phyloP scores from a whole-genome alignment of 1,284 basidiomycete genomes.

The Sporisorium sorghi region DNA sequence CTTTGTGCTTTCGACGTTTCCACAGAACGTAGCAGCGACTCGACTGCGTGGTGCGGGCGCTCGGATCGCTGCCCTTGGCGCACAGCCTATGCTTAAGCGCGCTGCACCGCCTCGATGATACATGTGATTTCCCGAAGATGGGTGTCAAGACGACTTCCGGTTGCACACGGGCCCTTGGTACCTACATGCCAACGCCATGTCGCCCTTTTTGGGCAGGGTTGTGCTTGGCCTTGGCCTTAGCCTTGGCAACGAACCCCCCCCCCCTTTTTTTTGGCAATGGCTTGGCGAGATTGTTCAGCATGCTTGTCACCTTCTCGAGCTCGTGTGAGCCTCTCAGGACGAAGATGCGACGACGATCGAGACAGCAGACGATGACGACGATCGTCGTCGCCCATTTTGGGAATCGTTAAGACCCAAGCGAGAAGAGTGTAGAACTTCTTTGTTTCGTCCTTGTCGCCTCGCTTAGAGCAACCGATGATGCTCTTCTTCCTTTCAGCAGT shows the following conservation, averaged over 20 bases:
- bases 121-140: neutral
- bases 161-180: neutral
- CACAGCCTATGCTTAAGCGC: neutral
- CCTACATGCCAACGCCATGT: neutral
- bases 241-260: slow-evolving; percentile 6
- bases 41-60: slow-evolving; percentile 4
- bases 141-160: no score
- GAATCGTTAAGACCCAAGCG: neutral
- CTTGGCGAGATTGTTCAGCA: slow-evolving; percentile 1
- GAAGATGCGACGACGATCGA: no score
- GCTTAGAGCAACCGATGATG: neutral
- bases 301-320: no score
- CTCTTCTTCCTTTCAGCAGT: neutral
- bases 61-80: slow-evolving; percentile 31
- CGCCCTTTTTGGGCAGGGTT: neutral
- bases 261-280: neutral
- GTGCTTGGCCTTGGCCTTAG: slow-evolving; percentile 5
- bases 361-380: neutral
- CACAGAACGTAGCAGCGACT: neutral
- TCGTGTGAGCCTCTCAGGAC: neutral
- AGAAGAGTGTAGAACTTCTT: slow-evolving; percentile 3
- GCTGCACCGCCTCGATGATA: neutral
- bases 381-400: neutral
- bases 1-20: neutral
- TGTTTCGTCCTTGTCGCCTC: neutral